These are phyloP conservation scores for Domatiomyces catenatus DNA, from an alignment of 2,329 filamentous ascomycete species.

Conservation along the genomic window DNA sequence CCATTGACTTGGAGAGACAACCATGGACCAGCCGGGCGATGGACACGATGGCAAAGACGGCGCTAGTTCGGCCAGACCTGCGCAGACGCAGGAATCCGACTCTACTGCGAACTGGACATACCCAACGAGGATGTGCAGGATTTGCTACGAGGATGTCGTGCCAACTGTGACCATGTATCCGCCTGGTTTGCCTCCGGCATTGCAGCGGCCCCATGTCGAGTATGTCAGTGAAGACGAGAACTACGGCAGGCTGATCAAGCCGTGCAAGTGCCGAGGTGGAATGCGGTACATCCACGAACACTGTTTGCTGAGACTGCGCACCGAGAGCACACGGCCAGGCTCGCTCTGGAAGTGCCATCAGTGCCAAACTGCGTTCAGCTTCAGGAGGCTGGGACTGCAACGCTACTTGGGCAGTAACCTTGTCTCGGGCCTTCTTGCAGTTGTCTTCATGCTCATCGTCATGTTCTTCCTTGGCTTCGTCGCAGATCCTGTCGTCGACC, in stretches of 20 bases:
- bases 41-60: neutral
- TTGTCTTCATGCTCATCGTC: constrained; percentile 52
- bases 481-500: constrained; percentile 78
- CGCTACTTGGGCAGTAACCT: constrained; percentile 46
- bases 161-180: constrained; percentile 44
- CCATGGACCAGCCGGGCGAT: neutral
- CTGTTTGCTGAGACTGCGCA: constrained; percentile 71
- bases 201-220: constrained; percentile 43
- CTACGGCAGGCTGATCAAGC: constrained; percentile 65
- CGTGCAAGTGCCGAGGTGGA: constrained; percentile 85
- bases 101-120: constrained; percentile 30
- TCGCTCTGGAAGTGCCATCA: constrained; percentile 17
- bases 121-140: constrained; percentile 64
- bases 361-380: constrained; percentile 16
- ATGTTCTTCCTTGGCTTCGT: constrained; percentile 80
- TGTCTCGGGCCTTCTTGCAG: constrained; percentile 55
- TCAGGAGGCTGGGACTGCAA: constrained; percentile 14
- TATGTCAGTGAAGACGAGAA: constrained; percentile 55
- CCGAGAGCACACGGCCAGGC: constrained; percentile 44
- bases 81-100: neutral
- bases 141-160: constrained; percentile 62
- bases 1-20: neutral
- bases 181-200: constrained; percentile 39
- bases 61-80: neutral
- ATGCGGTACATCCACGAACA: constrained; percentile 89